Base-by-base conservation (phyloP, 2,329 filamentous ascomycete species). In the Neophaeococcomyces mojaviensis region DNA sequence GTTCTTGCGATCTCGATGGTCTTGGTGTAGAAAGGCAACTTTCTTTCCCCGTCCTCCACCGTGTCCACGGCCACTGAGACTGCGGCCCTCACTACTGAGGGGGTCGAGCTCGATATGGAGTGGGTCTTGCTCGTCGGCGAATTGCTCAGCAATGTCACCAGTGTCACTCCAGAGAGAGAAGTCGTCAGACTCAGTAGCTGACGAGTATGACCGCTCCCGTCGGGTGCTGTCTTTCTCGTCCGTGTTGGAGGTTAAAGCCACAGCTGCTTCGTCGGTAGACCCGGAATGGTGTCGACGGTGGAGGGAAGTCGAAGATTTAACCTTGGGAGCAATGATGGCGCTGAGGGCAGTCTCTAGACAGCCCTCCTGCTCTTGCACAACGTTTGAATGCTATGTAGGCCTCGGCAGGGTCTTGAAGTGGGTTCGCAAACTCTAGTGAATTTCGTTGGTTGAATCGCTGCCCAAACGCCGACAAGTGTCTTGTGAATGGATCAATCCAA, bases 161-260 rank as follows among this genome's bases (percentile, higher is more conserved):
- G 90, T 95, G 67, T 96, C 88, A 62, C 86, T 89, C 88, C 88
- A 96, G 58, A 86, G 80, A 49, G 82, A 87, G 66, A 86, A 86
- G 59, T 84, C 79, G 64, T 74, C 73, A 50, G 77, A 79, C 47
- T 73, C 74, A 59, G 66, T 66, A 59, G 59, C 57, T 24, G 71
- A 69, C 51, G 68, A 68, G 41, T 60, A 57, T 22, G 77, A 79
- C 56, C 72, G 76, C 62, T 70, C 71, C 58, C 70, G 68, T 62
- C 72, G 37, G 42, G 46, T 40, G 39, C 71, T 61, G 71, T 74
- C 68, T 70, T 61, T 66, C 58, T 70, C 69, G 57, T 49, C 50
- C 24, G 63, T 69, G 59, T 66, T 64, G 56, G 64, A 69, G 58
- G 63, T 52, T 55, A 61, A 52, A 53, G 61, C 59, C 54, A 60